Base-by-base conservation (phyloP, 139 green algal genomes). In the Chlorella sorokiniana region DNA sequence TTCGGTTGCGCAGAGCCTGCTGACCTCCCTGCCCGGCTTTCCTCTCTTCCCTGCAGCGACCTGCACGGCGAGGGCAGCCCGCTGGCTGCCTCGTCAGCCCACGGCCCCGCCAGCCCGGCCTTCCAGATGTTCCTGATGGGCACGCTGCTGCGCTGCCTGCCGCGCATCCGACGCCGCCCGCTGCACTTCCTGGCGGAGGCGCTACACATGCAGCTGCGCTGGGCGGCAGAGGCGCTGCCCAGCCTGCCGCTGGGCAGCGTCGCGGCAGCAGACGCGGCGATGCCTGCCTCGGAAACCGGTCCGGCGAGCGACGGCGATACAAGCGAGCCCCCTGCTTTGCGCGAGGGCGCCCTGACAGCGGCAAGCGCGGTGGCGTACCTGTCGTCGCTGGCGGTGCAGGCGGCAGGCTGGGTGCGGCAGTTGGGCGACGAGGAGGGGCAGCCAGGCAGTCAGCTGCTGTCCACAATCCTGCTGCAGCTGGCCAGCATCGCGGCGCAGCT, bases 141-240 rank as follows among this genome's bases (percentile, higher is more conserved):
- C 51, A 42, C 61, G 37, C 63, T 85, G 63, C n/a, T 20, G 27
- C 38, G n/a, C 33, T 69, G 51, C 48, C 74, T 85, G 68, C 81
- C 51, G 29, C 81, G 81, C 45, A 81, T 85, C 44, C 61, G 59
- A 6, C 73, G 81, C 68, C 63, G 62, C 6, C 40, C 40, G 70
- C 51, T 75, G 27, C 63, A 61, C 23, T 85, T 85, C 61, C 4
- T 74, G 1, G 62, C 63, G 9, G 81, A 85, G 6, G 22, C 18
- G 42, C 81, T 85, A 20, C 29, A 76, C 44, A 68, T 81, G 63
- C 52, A 69, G 63, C 63, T 81, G 74, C 73, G 59, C 38, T 85
- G 81, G 77, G 62, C 45, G 2, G 65, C 44, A 3, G 45, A 74
- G 14, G 44, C 68, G 77, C 64, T 82, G 77, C 77, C 77, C 3